phyloP scores from a whole-genome alignment of 2,329 filamentous ascomycete species.

The Trichoderma sp. region DNA sequence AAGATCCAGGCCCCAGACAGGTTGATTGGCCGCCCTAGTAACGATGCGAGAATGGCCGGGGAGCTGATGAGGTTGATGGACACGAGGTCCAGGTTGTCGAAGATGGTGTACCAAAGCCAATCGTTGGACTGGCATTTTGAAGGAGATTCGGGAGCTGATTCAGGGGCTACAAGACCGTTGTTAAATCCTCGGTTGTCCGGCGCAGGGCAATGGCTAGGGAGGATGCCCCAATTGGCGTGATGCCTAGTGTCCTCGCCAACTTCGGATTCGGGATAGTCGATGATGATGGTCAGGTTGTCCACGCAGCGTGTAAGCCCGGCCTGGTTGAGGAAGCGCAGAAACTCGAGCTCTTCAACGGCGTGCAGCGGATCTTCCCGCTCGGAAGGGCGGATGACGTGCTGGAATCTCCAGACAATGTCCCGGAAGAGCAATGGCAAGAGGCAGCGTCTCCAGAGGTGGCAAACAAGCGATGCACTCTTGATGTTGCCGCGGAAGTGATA shows the following conservation, averaged over 20 bases:
- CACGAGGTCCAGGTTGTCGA: conserved; percentile 54
- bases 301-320: conserved; percentile 45
- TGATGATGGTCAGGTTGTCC: conserved; percentile 45
- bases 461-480: conserved; percentile 59
- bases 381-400: conserved; percentile 36
- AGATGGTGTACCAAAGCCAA: conserved; percentile 59
- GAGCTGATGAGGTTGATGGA: conserved; percentile 61
- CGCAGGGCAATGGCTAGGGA: conserved; percentile 36
- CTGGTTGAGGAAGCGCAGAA: conserved; percentile 44
- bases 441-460: conserved; percentile 53
- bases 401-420: conserved; percentile 49
- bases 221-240: conserved; percentile 34
- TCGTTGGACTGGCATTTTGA: conserved; percentile 33
- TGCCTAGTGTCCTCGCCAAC: conserved; percentile 35
- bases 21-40: conserved; percentile 60
- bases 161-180: background rate
- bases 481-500: conserved; percentile 39
- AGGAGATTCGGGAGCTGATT: background rate
- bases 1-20: conserved; percentile 65
- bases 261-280: conserved; percentile 35
- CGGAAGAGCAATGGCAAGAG: conserved; percentile 60
- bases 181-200: conserved; percentile 30
- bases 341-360: conserved; percentile 36
- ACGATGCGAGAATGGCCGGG: conserved; percentile 61
- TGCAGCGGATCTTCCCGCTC: conserved; percentile 26